Conservation (phyloP, 2,329 filamentous ascomycete species). For the Alternaria conjuncta region DNA sequence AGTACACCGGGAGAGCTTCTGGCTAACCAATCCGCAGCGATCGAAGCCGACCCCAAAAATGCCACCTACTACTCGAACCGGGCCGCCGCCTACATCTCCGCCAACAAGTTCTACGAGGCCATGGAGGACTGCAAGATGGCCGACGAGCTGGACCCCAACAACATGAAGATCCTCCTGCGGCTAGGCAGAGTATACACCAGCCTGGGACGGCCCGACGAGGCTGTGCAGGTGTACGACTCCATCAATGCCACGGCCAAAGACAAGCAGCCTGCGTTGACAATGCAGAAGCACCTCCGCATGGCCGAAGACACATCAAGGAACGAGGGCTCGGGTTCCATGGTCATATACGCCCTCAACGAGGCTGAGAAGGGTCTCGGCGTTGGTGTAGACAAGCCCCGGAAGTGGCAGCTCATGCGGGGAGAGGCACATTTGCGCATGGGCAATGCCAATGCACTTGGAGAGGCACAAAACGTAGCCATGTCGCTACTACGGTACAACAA, state of each 20-base stretch:
- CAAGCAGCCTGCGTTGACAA: conserved; percentile 79
- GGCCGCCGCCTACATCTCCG: conserved; percentile 91
- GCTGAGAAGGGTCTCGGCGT: conserved; percentile 80
- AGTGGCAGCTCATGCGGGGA: conserved; percentile 92
- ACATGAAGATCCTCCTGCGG: conserved; percentile 85
- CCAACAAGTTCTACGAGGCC: conserved; percentile 77
- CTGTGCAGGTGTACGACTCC: conserved; percentile 78
- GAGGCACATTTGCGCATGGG: conserved; percentile 94
- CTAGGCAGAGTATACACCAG: conserved; percentile 89
- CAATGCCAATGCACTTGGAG: conserved; percentile 83
- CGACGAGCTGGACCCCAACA: conserved; percentile 81
- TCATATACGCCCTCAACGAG: conserved; percentile 87
- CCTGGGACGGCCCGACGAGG: conserved; percentile 85
- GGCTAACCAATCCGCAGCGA: conserved; percentile 64
- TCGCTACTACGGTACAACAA: conserved; percentile 82
- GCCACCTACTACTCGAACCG: conserved; percentile 93
- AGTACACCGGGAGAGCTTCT: conserved; percentile 15
- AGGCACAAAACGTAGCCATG: conserved; percentile 93
- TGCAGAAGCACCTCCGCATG: conserved; percentile 80
- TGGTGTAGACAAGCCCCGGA: conserved; percentile 80
- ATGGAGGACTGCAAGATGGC: conserved; percentile 86
- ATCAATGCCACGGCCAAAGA: conserved; percentile 88
- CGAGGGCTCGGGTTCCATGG: conserved; percentile 87
- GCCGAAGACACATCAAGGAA: conserved; percentile 78
- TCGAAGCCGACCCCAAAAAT: conserved; percentile 84